Percentiles rank a stretch among this genome's conserved stretches.
Conservation (phyloP, 2,329 filamentous ascomycete genomes). For the Clarireedia homoeocarpa region DNA sequence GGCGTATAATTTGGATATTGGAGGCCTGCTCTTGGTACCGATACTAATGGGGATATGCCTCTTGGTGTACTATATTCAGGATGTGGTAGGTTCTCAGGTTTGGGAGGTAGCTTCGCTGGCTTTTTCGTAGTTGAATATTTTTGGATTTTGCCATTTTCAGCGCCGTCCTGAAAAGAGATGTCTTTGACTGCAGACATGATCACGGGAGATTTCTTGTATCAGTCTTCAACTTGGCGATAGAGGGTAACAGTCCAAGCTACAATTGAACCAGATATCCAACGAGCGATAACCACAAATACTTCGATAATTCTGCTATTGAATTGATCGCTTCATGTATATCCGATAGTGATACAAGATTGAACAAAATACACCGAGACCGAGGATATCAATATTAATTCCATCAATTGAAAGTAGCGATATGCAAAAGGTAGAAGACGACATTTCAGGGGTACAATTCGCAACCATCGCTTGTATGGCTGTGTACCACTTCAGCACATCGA, state of each 20-base stretch:
- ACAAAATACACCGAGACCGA: not conserved
- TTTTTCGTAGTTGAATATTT: not conserved
- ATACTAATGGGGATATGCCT: conserved; percentile 1
- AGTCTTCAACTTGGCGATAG: not conserved
- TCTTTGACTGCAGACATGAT: not conserved
- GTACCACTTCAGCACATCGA: not conserved
- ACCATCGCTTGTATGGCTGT: conserved; percentile 4
- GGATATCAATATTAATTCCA: conserved; percentile 1
- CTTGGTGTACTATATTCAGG: conserved; percentile 1
- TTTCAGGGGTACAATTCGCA: conserved; percentile 8
- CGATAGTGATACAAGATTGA: not conserved
- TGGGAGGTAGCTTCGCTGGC: conserved; percentile 3
- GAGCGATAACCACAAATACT: not conserved
- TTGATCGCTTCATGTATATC: not conserved
- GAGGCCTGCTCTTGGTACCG: conserved; percentile 3
- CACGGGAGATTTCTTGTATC: not conserved
- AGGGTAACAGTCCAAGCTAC: not conserved
- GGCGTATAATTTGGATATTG: conserved; percentile 8
- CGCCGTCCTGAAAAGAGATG: not conserved
- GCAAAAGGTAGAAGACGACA: conserved; percentile 1
- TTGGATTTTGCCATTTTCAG: not conserved
- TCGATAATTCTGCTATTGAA: not conserved
- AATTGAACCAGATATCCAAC: not conserved
- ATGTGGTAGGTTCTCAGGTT: conserved; percentile 7
- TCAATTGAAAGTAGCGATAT: not conserved